These are phyloP conservation scores for Platanthera zijinensis DNA, from an alignment of 106 monocot genomes.

Conservation along the genomic window DNA sequence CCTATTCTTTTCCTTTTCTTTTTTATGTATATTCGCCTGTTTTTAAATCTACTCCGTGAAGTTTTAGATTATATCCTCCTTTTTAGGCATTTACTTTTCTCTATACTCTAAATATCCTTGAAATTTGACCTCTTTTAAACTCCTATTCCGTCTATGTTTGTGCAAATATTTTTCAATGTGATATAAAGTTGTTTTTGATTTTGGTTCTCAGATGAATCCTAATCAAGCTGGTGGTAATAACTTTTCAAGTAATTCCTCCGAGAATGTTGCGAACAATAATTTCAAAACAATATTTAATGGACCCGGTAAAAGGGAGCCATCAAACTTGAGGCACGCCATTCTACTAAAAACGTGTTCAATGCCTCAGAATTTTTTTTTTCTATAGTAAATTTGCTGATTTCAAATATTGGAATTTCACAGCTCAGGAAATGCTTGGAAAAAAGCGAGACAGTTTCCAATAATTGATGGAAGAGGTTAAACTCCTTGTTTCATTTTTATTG, in stretches of 20 bases:
- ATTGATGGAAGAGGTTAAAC: constrained; percentile 2
- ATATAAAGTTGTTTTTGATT: not conserved
- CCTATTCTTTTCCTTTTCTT: not conserved
- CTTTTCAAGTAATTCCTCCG: constrained; percentile 6
- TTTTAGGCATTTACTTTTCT: not conserved
- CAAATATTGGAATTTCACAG: not conserved
- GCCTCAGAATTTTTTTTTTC: constrained; percentile 1
- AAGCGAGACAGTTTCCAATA: not conserved
- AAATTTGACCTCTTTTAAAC: not conserved
- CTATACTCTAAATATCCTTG: not conserved
- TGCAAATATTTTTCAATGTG: not conserved
- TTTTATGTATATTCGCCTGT: not conserved
- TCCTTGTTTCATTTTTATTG: not conserved
- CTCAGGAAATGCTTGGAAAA: not conserved
- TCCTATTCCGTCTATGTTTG: not conserved
- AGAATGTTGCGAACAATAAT: not conserved
- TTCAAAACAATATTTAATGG: constrained; percentile 4
- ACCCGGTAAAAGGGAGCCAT: not conserved
- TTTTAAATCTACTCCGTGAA: not conserved
- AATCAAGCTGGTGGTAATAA: constrained; percentile 3
- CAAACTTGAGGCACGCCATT: constrained; percentile 1
- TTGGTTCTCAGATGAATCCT: not conserved
- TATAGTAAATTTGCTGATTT: not conserved
- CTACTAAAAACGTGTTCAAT: not conserved
- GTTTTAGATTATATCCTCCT: not conserved